Conservation (phyloP, 164 flowering plant species). For the Aristolochia contorta region DNA sequence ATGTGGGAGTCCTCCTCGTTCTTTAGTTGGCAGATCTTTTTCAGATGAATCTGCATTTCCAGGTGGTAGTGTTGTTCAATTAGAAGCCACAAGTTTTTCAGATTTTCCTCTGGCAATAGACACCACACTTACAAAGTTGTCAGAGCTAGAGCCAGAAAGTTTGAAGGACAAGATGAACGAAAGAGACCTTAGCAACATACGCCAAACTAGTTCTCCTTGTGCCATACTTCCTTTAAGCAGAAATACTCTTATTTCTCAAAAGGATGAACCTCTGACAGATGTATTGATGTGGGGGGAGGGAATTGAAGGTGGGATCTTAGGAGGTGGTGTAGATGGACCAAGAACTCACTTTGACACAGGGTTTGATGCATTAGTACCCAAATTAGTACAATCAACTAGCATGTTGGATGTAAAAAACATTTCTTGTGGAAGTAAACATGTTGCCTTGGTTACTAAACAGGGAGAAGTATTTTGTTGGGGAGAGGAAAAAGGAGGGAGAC, state of each 20-base stretch:
- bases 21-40: conserved; percentile 35
- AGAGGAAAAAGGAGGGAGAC: conserved; percentile 44
- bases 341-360: conserved; percentile 6
- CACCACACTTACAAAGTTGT: conserved; percentile 12
- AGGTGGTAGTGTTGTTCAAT: conserved; percentile 30
- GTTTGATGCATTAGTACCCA: conserved; percentile 47
- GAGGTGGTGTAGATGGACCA: conserved; percentile 20
- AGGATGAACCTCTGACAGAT: conserved; percentile 33
- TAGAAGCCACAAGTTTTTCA: conserved; percentile 28
- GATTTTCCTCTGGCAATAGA: conserved; percentile 12
- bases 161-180: conserved; percentile 1
- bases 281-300: conserved; percentile 67
- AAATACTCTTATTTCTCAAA: conserved; percentile 12
- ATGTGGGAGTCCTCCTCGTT: conserved; percentile 48
- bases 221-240: conserved; percentile 11
- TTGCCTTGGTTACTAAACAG: conserved; percentile 53
- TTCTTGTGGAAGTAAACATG: conserved; percentile 50
- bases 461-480: conserved; percentile 80
- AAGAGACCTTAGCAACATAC: conserved; percentile 7
- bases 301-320: conserved; percentile 29
- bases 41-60: conserved; percentile 45
- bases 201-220: conserved; percentile 11
- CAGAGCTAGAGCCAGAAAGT: conserved; percentile 10
- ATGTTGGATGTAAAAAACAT: conserved; percentile 39
- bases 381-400: conserved; percentile 37